A percentile compares a stretch with the other conserved stretches of the same genome.
phyloP scores from a whole-genome alignment of 2,329 filamentous ascomycete species.

The Phialophora macrospora region DNA sequence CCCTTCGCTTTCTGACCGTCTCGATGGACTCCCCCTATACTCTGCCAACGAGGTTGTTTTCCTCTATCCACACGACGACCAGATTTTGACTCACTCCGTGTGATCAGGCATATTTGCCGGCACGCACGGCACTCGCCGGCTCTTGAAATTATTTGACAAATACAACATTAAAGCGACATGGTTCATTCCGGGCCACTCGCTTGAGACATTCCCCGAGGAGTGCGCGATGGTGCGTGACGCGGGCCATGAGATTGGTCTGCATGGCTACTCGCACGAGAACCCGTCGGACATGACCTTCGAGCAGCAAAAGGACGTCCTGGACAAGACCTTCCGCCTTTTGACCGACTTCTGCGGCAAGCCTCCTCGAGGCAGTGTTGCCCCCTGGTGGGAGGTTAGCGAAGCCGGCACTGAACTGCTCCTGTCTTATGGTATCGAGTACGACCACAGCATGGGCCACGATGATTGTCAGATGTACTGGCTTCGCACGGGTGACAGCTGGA shows the following conservation, averaged over 20 bases:
- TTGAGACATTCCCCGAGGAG: conserved; percentile 71
- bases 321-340: conserved; percentile 75
- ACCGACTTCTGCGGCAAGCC: conserved; percentile 73
- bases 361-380: conserved; percentile 72
- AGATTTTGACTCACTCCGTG: no score
- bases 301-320: conserved; percentile 75
- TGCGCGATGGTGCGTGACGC: conserved; percentile 65
- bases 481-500: conserved; percentile 51
- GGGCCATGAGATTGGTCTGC: conserved; percentile 69
- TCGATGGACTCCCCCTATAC: not conserved
- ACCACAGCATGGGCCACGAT: conserved; percentile 53
- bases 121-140: conserved; percentile 66
- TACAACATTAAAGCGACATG: conserved; percentile 72
- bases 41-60: not conserved
- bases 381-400: conserved; percentile 74
- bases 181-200: conserved; percentile 68
- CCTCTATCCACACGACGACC: not conserved
- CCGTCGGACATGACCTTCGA: conserved; percentile 72
- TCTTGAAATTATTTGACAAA: conserved; percentile 73
- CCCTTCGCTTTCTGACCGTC: no score
- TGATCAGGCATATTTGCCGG: conserved; percentile 65
- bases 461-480: conserved; percentile 54
- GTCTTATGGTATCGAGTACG: conserved; percentile 52
- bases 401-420: conserved; percentile 62
- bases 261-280: conserved; percentile 77